Evolutionary conservation across 2,329 filamentous ascomycete species (phyloP).

Genomic region (Metarhizium album): DNA sequence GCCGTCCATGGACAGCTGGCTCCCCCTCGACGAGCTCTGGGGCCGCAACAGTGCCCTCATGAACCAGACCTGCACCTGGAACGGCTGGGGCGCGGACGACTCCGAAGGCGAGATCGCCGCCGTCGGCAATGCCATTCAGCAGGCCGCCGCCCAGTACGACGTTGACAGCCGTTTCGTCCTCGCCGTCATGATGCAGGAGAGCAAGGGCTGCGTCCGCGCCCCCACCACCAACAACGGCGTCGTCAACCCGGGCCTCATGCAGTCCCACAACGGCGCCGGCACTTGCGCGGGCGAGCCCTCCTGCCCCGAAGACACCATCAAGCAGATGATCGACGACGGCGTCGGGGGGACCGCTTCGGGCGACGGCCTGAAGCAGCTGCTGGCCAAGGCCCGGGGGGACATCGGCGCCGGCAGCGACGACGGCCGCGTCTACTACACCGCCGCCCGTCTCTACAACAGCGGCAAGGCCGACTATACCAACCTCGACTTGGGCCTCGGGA

Average conservation of each 20-base stretch:
- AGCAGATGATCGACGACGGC: constrained; percentile 29
- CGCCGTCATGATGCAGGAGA: constrained; percentile 32
- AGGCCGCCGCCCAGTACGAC: constrained; percentile 15
- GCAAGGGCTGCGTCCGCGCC: constrained; percentile 31
- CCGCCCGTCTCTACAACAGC: constrained; percentile 37
- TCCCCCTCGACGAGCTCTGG: constrained; percentile 12
- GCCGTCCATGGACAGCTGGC: constrained; percentile 11
- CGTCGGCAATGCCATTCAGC: constrained; percentile 22
- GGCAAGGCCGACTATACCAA: constrained; percentile 26
- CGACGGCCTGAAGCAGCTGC: constrained; percentile 30
- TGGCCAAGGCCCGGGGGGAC: constrained; percentile 16
- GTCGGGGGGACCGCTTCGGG: constrained; percentile 27
- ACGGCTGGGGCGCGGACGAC: constrained; percentile 12
- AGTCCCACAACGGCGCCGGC: constrained; percentile 23
- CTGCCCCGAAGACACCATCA: constrained; percentile 15
- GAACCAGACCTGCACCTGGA: constrained; percentile 10
- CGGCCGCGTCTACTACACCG: constrained; percentile 28
- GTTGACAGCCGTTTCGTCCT: constrained; percentile 32
- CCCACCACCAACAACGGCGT: constrained; percentile 29
- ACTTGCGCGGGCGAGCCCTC: constrained; percentile 25
- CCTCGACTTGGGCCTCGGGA: constrained; percentile 27
- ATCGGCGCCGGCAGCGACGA: neutral
- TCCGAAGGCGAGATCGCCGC: neutral
- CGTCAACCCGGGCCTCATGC: constrained; percentile 31
- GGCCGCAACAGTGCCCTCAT: constrained; percentile 10